These are phyloP conservation scores for Apiospora pterosperma DNA, from an alignment of 2,329 filamentous ascomycete genomes.

Conservation along the genomic window DNA sequence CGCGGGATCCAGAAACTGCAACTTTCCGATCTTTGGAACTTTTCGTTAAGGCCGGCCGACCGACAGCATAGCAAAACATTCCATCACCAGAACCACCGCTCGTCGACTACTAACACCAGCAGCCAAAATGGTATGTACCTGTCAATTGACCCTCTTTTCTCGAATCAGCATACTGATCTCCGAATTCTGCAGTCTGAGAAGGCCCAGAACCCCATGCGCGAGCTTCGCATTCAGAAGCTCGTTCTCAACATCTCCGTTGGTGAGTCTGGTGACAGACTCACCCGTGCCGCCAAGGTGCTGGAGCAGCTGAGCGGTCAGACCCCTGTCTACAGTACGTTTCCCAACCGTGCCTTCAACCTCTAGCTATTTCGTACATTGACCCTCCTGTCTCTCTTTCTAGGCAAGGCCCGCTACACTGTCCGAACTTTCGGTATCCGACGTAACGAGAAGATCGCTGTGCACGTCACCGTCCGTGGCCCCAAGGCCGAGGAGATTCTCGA, in stretches of 20 bases:
- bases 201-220: constrained; percentile 96
- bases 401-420: constrained; percentile 99
- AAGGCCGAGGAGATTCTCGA: constrained; percentile 99
- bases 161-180: constrained; percentile 20
- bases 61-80: neutral
- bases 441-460: constrained; percentile 99
- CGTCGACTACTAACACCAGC: constrained; percentile 26
- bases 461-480: constrained; percentile 98
- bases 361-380: constrained; percentile 5
- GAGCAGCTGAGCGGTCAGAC: constrained; percentile 99
- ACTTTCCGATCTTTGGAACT: neutral
- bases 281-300: constrained; percentile 98
- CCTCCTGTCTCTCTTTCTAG: constrained; percentile 38
- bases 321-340: constrained; percentile 89
- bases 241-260: constrained; percentile 86
- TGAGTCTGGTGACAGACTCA: constrained; percentile 99
- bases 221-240: constrained; percentile 79
- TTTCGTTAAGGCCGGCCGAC: neutral
- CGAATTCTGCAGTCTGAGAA: constrained; percentile 68
- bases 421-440: constrained; percentile 99
- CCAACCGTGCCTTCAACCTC: neutral
- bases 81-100: constrained; percentile 26
- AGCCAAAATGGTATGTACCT: constrained; percentile 10
- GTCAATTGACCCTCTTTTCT: neutral
- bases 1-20: neutral